These are phyloP conservation scores for Phytopythium mirpurense DNA, from an alignment of 352 stramenopile species.

Conservation along the genomic window DNA sequence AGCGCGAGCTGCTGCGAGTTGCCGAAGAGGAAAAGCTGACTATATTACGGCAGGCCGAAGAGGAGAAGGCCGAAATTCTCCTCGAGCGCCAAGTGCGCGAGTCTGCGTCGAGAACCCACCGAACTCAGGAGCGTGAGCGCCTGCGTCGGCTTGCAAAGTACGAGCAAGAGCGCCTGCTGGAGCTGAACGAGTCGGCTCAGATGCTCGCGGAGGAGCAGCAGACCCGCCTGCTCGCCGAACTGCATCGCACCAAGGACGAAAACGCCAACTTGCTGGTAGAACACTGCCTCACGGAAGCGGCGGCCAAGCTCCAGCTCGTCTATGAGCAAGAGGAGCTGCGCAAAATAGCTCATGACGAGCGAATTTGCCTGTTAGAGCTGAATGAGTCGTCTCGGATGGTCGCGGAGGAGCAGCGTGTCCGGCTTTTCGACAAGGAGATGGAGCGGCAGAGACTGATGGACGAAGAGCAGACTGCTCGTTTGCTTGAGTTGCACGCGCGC, in stretches of 20 bases:
- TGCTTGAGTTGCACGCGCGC: not conserved
- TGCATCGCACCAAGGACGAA: slow-evolving; percentile 4
- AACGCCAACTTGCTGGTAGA: not conserved
- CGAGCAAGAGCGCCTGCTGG: slow-evolving; percentile 1
- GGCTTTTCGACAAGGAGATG: not conserved
- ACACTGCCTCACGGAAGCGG: slow-evolving; percentile 3
- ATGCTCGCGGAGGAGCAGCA: slow-evolving; percentile 5
- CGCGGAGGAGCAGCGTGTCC: not conserved
- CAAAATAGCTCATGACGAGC: slow-evolving; percentile 5
- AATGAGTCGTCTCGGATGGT: slow-evolving; percentile 5
- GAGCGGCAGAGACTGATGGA: slow-evolving; percentile 3
- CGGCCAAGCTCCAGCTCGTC: slow-evolving; percentile 2
- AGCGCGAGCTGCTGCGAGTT: not conserved
- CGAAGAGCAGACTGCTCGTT: not conserved
- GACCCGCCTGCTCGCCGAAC: not conserved
- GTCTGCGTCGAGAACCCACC: not conserved
- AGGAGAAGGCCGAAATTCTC: not conserved
- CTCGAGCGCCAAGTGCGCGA: slow-evolving; percentile 1
- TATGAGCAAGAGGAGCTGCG: slow-evolving; percentile 4
- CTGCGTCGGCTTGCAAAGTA: slow-evolving; percentile 5
- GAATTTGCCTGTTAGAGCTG: slow-evolving; percentile 1
- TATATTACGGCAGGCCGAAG: not conserved
- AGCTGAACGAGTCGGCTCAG: slow-evolving; percentile 4
- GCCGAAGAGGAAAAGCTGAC: slow-evolving; percentile 1
- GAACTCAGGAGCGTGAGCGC: not conserved